A percentile compares a stretch with the other conserved stretches of the same genome.
Conservation (phyloP, 306 rosid genomes). For the Morella rubra region DNA sequence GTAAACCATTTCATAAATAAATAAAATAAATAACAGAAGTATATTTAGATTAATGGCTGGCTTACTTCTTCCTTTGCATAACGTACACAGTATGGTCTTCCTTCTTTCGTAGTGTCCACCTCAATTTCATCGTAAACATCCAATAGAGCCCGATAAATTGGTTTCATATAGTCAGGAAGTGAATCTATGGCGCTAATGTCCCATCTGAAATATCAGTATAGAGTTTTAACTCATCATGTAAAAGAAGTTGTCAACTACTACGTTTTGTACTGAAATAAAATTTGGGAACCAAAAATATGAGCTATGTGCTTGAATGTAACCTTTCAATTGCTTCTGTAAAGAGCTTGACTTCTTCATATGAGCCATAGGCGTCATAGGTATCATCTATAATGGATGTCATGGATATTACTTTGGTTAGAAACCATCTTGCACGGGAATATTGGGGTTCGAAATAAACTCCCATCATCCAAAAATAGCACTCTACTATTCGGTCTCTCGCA, state of each 20-base stretch:
- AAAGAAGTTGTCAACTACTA: too few relatives aligned
- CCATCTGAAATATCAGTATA: neutral
- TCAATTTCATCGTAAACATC: neutral
- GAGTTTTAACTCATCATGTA: too few relatives aligned
- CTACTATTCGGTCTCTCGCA: constrained; percentile 26
- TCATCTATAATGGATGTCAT: neutral
- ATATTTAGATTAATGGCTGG: too few relatives aligned
- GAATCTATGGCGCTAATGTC: neutral
- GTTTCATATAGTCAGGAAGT: neutral
- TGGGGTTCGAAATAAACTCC: constrained; percentile 17
- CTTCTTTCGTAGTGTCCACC: neutral
- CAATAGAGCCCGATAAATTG: neutral
- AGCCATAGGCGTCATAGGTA: neutral
- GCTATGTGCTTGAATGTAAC: neutral
- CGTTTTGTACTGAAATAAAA: too few relatives aligned
- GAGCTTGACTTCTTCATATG: neutral
- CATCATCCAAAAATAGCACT: constrained; percentile 20
- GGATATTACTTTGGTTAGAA: neutral
- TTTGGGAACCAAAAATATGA: too few relatives aligned
- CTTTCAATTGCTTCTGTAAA: neutral
- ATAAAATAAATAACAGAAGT: too few relatives aligned
- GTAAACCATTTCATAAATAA: too few relatives aligned
- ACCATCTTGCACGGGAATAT: constrained; percentile 6
- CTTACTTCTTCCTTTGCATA: neutral
- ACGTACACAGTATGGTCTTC: neutral